Evolutionary conservation across 2,329 filamentous ascomycete genomes (phyloP), one percentile per base, ranked within the genome.

Genomic region (Cladosporium oxysporum): DNA sequence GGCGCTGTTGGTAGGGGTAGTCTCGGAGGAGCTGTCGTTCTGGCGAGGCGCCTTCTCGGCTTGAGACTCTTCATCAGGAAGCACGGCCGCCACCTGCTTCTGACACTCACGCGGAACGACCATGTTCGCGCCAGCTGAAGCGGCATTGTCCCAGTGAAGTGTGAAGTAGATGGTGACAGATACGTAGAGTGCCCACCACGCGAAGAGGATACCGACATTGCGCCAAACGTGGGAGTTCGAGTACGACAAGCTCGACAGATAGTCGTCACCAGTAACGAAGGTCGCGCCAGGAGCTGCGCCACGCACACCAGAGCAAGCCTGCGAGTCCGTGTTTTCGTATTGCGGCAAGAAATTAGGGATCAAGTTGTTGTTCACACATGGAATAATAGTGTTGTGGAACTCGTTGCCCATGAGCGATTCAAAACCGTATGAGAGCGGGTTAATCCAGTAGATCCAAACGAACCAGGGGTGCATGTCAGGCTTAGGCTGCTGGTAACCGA

Each of bases 191-290:
- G 76, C 81, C 86, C 87, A 90, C 82, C 83, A 90, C 0, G 83
- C 87, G 82, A 86, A 88, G 50, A 89, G 71, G 63, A 92, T 90
- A 0, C 89, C 90, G 65, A 91, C 83, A 72, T 92, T 91, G 12
- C 89, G 73, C 75, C 75, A 77, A 6, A 79, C 71, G 58, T 80
- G 76, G 5, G 74, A 75, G 64, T 75, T 73, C 16, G 72, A 75
- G 69, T 79, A 81, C 0, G 84, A 84, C 0, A 90, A 77, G 1
- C 82, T 84, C 0, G 70, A 73, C 5, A 91, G 86, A 69, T 86
- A 91, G 0, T 82, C 79, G 66, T 90, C 87, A 1, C 89, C 89
- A 21, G 79, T 85, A 5, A 91, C 85, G 1, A 79, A 83, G 4
- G 73, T 71, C 52, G 81, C 77, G 0, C 88, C 88, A 0, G 84